These are phyloP conservation scores for Chalaropsis thielavioides DNA, from an alignment of 2,329 filamentous ascomycete genomes.

Conservation along the genomic window DNA sequence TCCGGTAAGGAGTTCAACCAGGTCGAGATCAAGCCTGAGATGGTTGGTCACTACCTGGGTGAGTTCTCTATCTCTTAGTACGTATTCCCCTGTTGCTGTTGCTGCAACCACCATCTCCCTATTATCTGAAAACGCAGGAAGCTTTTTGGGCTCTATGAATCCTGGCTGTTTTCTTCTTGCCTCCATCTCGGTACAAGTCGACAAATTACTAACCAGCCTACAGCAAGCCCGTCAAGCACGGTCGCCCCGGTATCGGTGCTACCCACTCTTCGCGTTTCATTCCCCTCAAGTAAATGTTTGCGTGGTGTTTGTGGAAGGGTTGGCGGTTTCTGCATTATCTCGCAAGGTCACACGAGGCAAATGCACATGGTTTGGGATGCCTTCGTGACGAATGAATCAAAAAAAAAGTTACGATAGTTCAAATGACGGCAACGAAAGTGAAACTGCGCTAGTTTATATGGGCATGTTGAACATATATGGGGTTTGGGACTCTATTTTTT, in stretches of 20 bases:
- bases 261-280: constrained; percentile 99
- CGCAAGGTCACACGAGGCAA: constrained; percentile 15
- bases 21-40: constrained; percentile 99
- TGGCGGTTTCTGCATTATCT: constrained; percentile 38
- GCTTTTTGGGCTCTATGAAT: neutral
- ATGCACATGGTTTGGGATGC: constrained; percentile 16
- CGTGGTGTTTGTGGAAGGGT: constrained; percentile 17
- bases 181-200: neutral
- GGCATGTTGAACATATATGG: constrained; percentile 8
- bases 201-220: constrained; percentile 34
- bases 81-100: constrained; percentile 29
- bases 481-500: constrained; percentile 11
- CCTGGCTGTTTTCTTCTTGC: neutral
- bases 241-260: constrained; percentile 99
- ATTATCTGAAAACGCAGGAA: no score
- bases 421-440: constrained; percentile 14
- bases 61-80: constrained; percentile 99
- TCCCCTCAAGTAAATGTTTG: constrained; percentile 75
- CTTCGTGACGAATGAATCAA: constrained; percentile 19
- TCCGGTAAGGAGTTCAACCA: constrained; percentile 99
- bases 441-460: constrained; percentile 13
- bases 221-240: constrained; percentile 99
- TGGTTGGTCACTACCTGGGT: constrained; percentile 98
- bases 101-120: no score
- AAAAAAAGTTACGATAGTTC: constrained; percentile 17